Evolutionary conservation across 2,329 filamentous ascomycete genomes (phyloP).

Genomic region (Clathrospora elynae): DNA sequence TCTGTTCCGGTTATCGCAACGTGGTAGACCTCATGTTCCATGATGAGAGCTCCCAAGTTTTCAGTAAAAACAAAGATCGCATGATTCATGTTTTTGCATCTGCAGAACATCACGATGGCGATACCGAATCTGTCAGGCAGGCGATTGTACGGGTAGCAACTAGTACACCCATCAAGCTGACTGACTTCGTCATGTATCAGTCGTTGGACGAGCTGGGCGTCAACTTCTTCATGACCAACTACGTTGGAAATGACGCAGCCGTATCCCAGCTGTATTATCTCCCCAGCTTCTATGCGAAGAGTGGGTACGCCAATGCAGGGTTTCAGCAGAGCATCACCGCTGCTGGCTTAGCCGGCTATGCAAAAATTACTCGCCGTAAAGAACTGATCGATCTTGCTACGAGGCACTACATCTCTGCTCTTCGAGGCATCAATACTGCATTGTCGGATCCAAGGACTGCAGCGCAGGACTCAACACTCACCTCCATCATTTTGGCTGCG

Average conservation of each 20-base stretch:
- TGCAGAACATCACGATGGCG: not conserved
- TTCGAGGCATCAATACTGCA: conserved; percentile 29
- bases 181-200: conserved; percentile 30
- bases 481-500: conserved; percentile 32
- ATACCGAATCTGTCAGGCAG: not conserved
- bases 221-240: conserved; percentile 38
- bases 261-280: conserved; percentile 34
- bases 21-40: conserved; percentile 36
- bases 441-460: conserved; percentile 19
- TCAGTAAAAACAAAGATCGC: conserved; percentile 20
- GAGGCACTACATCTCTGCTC: conserved; percentile 28
- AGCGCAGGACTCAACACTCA: conserved; percentile 27
- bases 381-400: conserved; percentile 26
- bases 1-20: conserved; percentile 37
- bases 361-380: conserved; percentile 18
- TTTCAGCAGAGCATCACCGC: conserved; percentile 30
- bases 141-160: not conserved
- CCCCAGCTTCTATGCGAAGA: conserved; percentile 24
- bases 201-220: conserved; percentile 33
- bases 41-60: conserved; percentile 32
- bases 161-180: conserved; percentile 15
- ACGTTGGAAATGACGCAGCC: conserved; percentile 28
- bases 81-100: not conserved
- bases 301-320: conserved; percentile 19
- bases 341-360: conserved; percentile 33